These are phyloP conservation scores for Clitoria ternatea DNA, from an alignment of 306 rosid genomes.

Conservation along the genomic window DNA sequence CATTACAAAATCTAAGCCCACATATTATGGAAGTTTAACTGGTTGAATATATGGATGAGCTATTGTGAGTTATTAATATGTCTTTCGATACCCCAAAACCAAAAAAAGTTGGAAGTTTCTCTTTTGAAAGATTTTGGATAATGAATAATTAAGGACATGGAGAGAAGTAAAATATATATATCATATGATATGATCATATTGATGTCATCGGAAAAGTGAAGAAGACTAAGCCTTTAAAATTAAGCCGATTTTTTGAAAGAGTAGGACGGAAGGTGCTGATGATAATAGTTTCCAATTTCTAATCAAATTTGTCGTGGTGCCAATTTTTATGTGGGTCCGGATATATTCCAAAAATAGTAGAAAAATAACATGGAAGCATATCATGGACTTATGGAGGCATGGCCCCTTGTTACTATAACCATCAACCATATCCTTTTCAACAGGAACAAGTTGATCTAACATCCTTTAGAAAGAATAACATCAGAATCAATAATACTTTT, in stretches of 20 bases:
- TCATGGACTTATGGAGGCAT: conserved; percentile 8
- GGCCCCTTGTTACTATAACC: conserved; percentile 29
- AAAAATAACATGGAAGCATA: conserved; percentile 6
- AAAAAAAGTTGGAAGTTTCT: not conserved
- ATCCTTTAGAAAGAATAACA: not conserved
- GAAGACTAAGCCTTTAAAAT: not conserved
- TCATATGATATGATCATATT: not conserved
- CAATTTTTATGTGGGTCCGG: conserved; percentile 27
- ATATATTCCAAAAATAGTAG: conserved; percentile 25
- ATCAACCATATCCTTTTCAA: conserved; percentile 36
- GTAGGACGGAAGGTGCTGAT: not conserved
- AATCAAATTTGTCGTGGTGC: conserved; percentile 4
- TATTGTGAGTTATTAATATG: too few species aligned
- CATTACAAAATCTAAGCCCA: not conserved
- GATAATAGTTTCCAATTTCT: not conserved
- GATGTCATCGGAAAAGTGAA: not conserved
- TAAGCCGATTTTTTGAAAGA: not conserved
- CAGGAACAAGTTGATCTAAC: conserved; percentile 19
- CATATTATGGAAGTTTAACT: too few species aligned
- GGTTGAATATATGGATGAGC: too few species aligned
- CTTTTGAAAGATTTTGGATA: not conserved
- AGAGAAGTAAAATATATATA: not conserved
- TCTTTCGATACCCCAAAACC: too few species aligned
- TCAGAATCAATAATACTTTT: conserved; percentile 30
- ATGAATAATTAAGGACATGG: not conserved